Evolutionary conservation across 306 rosid species (phyloP), one percentile per base, ranked within the genome.

Genomic region (Gynostemma pentaphyllum): DNA sequence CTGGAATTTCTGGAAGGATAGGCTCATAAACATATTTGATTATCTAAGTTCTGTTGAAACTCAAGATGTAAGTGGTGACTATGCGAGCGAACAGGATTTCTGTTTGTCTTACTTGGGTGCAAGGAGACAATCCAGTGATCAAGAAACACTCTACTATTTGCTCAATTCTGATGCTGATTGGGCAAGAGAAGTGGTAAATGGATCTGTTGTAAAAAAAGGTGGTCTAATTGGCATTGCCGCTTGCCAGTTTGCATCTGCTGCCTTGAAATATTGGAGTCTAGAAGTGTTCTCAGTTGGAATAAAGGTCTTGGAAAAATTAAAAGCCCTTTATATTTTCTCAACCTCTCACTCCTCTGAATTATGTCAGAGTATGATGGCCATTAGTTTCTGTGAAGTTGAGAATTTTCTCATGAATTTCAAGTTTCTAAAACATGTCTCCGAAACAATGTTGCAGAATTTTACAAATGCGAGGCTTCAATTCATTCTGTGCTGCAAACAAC

Each of bases 1-100:
- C 74, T 83, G 88, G 88, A 75, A 72, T 16, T 45, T 73, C 50
- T 83, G 85, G 83, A 83, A 77, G 72, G 79, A 83, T 45, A 77
- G 67, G 41, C 62, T 83, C 41, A 51, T 70, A 14, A 62, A n/a
- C 19, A 44, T 80, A 39, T 16, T 77, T 46, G 67, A 74, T 26
- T 72, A 26, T 47, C 81, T 80, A 54, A 24, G 69, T 47, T 57
- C 68, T 68, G 21, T 67, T 55, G 76, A 72, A 65, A 46, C 67
- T 5, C 62, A 45, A 66, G 77, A 72, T 24, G 55, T 9, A 26
- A 45, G 46, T 12, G 79, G 32, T 12, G 76, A 74, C 50, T 36
- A 64, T 14, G 50, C 14, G 39, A 47, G 69, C 22, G 47, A 54
- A 66, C 77, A 68, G 9, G 37, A 51, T 22, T 83, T 83, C 76